Percentiles rank a stretch among this genome's conserved stretches.
These are phyloP conservation scores for Tulasnella sp. DNA, from an alignment of 768 basidiomycete species.

Conservation along the genomic window DNA sequence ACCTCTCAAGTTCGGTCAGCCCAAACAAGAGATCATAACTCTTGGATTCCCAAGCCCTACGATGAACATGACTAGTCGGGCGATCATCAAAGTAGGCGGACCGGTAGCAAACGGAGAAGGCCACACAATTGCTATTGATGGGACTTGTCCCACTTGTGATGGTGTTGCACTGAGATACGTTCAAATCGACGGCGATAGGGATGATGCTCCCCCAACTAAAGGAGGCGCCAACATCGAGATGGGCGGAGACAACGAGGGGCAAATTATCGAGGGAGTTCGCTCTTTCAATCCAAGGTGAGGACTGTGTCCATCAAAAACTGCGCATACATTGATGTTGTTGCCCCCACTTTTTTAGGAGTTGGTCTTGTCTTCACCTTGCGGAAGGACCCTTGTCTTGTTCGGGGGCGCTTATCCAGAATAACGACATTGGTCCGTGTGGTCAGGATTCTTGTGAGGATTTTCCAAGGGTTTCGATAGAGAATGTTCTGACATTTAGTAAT, in stretches of 20 bases:
- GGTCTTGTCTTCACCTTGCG: slow-evolving; percentile 69
- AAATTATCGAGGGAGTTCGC: slow-evolving; percentile 63
- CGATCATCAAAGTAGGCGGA: slow-evolving; percentile 56
- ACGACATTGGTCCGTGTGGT: slow-evolving; percentile 69
- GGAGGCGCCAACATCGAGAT: slow-evolving; percentile 78
- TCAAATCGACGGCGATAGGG: slow-evolving; percentile 64
- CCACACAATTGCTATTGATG: slow-evolving; percentile 62
- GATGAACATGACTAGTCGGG: slow-evolving; percentile 33
- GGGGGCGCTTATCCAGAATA: slow-evolving; percentile 56
- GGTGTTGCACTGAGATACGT: slow-evolving; percentile 56
- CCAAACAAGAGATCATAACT: slow-evolving; percentile 72
- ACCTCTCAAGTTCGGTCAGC: slow-evolving; percentile 51
- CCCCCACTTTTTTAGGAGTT: slow-evolving; percentile 33
- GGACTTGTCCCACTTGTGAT: slow-evolving; percentile 44
- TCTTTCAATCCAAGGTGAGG: slow-evolving; percentile 45
- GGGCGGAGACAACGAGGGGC: slow-evolving; percentile 57
- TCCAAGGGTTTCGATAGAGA: not conserved
- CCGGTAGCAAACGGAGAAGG: slow-evolving; percentile 46
- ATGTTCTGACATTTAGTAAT: not conserved
- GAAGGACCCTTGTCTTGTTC: slow-evolving; percentile 57
- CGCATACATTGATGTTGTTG: not conserved
- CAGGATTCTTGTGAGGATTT: slow-evolving; percentile 28
- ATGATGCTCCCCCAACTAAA: slow-evolving; percentile 35
- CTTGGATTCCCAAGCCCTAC: slow-evolving; percentile 55
- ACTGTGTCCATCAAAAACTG: no score